A percentile compares a stretch with the other conserved stretches of the same genome.
These are phyloP conservation scores for Clavulina sp. DNA, from an alignment of 768 basidiomycete species.

Conservation along the genomic window DNA sequence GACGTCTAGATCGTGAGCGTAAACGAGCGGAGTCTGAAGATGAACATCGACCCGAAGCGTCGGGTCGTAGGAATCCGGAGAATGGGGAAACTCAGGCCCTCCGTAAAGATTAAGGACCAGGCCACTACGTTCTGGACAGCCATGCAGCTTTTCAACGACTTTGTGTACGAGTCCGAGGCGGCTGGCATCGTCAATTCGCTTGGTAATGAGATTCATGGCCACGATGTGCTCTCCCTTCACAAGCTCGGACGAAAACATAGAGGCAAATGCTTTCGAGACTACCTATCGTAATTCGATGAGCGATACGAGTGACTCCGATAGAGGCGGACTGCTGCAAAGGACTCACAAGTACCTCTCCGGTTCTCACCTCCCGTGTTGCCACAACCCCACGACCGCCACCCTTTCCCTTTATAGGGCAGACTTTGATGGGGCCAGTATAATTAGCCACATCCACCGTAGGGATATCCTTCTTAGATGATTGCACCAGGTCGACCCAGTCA, in stretches of 20 bases:
- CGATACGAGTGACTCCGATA: background rate
- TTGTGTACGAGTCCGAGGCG: background rate
- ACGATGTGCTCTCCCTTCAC: background rate
- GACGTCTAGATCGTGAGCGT: constrained; percentile 12
- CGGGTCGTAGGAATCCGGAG: constrained; percentile 12
- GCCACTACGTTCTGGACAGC: constrained; percentile 14
- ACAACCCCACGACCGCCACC: constrained; percentile 11
- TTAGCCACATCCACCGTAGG: constrained; percentile 6
- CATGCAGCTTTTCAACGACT: constrained; percentile 13
- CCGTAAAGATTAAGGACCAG: constrained; percentile 16
- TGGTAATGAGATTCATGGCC: background rate
- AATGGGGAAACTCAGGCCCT: constrained; percentile 13
- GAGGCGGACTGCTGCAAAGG: background rate
- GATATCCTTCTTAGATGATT: too few relatives aligned
- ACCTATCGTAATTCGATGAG: background rate
- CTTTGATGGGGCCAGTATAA: constrained; percentile 5
- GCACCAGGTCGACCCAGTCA: too few relatives aligned
- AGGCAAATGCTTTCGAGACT: background rate
- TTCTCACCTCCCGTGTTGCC: constrained; percentile 3
- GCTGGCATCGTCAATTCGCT: background rate
- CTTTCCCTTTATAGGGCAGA: background rate
- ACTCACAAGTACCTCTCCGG: constrained; percentile 6
- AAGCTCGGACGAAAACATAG: background rate
- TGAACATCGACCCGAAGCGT: background rate
- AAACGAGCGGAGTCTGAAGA: background rate